Evolutionary conservation across 371 early-diverging fungal species (phyloP), one percentile per base, ranked within the genome.

Genomic region (Syncephalastrum racemosum): DNA sequence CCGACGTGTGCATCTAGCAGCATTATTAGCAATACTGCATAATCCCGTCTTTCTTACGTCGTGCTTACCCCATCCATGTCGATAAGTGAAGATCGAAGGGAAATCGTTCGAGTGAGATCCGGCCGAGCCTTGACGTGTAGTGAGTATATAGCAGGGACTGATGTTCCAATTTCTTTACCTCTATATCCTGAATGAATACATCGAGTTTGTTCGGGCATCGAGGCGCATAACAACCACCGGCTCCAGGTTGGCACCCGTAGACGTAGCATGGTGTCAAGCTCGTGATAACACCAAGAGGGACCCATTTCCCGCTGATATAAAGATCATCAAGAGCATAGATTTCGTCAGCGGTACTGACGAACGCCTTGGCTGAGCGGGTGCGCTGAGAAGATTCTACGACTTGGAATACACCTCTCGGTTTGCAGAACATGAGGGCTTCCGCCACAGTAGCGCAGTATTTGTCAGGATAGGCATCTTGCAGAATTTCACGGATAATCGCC

Each of bases 221-320:
- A 3, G 66, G 66, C 10, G 66, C 62, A 54, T 66, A 66, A 43
- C 66, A 66, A 1, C 66, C 66, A 7, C 62, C 59, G 8, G 23
- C 48, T 46, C 53, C 62, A 16, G 56, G 58, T 19, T 31, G 20
- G 45, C 66, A 66, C 1, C 48, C 59, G 16, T 48, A 40, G 4
- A 60, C 62, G 50, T 66, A 66, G 19, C 66, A 66, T 14, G 22
- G 45, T 8, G 62, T 53, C n/a, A 66, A 41, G 7, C 49, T 27
- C n/a, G 66, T 61, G 27, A 58, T 52, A 0, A 66, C 54, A 48
- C 66, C 66, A 15, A 44, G 24, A 3, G 62, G 50, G 15, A 47
- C 25, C 20, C 50, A 40, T 13, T 47, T 25, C 14, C 50, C 57
- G 19, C 46, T 44, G 36, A 31, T 36, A 52, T 52, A 47, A 8